Base-by-base conservation (phyloP, 2,329 filamentous ascomycete species). In the Ophiostoma sp. region DNA sequence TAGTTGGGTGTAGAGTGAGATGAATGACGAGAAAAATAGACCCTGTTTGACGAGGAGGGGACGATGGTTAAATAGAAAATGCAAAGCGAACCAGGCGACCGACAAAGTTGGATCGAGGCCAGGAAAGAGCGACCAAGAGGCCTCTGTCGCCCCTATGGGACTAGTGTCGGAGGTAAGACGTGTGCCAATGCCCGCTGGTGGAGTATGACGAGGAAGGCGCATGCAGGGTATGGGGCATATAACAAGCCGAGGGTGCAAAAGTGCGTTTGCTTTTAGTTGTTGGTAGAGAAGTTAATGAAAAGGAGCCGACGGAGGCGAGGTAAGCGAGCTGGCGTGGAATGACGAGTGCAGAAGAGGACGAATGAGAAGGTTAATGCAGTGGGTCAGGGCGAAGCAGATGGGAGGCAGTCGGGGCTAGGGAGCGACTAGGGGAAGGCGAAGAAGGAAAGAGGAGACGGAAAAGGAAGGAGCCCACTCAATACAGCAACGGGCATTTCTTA, bases 91-190 rank as follows among this genome's bases (percentile, higher is more conserved):
- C 15, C 17, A 62, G 54, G 4, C 54, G 27, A 13, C 48, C 6
- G 27, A 52, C 8, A 17, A 52, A 52, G 17, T 6, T 39, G 15
- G 39, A 41, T 41, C 39, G 39, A 41, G 36, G 36, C 36, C 10
- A 39, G 35, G 20, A 11, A n/a, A 23, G 20, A 27, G 13, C 20
- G 31, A 35, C 60, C 31, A 64, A 36, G 33, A 35, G 33, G 33
- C 10, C 35, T 35, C 31, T 35, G 41, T 62, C 27, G 57, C 13
- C 13, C 27, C 33, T 39, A 33, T 27, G 57, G 13, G 62, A 65
- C 62, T 65, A 65, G 62, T 27, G 62, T 27, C 62, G 62, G 62
- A 65, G 33, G 62, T 65, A 65, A 65, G 62, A 65, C 33, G 62
- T 23, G n/a, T 23, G 62, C 62, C n/a, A 35, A 39, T 39, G 35